Base-by-base conservation (phyloP, 768 basidiomycete genomes). In the Leccinum rimulosum region DNA sequence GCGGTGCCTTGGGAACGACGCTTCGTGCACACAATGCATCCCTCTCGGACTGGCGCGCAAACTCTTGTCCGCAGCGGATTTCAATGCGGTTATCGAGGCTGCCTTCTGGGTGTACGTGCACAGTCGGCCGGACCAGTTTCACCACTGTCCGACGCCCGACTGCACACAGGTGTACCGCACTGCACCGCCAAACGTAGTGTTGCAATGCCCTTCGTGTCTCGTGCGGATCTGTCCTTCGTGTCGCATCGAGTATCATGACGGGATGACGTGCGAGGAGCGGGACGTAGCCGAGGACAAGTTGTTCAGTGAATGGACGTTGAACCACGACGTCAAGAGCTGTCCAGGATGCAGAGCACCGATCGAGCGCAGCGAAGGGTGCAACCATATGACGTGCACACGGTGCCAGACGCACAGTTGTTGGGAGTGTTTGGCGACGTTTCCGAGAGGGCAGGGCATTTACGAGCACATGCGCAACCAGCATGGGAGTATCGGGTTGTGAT, bases 351-450 rank as follows among this genome's bases (percentile, higher is more conserved):
- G 81, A 55, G 79, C 81, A 7, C 78, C 81, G 6, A 91, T 93
- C 62, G 88, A 93, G 72, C 84, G 86, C 43, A 76, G 74, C 30
- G 87, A 84, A 61, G 91, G 91, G 0, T 93, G 91, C 72, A 88
- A 93, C 73, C 91, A 93, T 70, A 84, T 93, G 80, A 85, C 82
- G n/a, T 93, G 91, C 71, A 78, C 77, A 0, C 79, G 80, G 33
- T 93, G 91, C 69, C 80, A 83, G 64, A 85, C 87, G 0, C 91
- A 93, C 68, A 86, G 86, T 1, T 93, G 91, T 59, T 93, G 91
- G 91, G 83, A 84, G 25, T 93, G 91, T 69, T 65, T 89, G 69
- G 72, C 80, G 71, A 89, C 86, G 45, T 93, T 91, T 72, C 80
- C 82, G 0, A 76, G 77, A 36, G 85, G 87, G 2, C 75, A 84